Conservation (phyloP, 179 eudicot genomes). For the Spinacia oleracea region DNA sequence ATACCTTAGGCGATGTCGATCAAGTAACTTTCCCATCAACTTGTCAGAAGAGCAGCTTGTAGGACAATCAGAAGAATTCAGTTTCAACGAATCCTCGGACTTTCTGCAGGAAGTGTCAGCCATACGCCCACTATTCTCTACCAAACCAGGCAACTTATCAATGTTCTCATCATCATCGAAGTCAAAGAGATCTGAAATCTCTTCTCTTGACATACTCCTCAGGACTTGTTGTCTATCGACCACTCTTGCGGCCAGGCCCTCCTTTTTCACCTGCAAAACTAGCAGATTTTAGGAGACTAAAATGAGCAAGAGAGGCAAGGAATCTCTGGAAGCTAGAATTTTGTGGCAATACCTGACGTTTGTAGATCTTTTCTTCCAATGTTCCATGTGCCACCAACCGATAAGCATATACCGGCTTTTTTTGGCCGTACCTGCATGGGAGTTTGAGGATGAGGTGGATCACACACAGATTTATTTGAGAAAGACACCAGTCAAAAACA, state of each 20-base stretch:
- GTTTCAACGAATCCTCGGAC: constrained; percentile 39
- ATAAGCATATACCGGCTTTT: constrained; percentile 94
- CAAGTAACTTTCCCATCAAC: constrained; percentile 66
- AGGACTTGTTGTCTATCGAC: constrained; percentile 95
- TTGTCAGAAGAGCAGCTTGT: constrained; percentile 69
- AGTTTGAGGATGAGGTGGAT: neutral
- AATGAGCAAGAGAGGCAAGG: neutral
- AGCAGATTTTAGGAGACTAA: constrained; percentile 15
- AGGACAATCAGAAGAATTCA: constrained; percentile 47
- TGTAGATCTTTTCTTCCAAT: constrained; percentile 95
- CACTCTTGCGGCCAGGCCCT: constrained; percentile 97
- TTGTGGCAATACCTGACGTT: constrained; percentile 77
- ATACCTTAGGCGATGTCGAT: constrained; percentile 79
- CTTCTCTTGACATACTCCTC: constrained; percentile 94
- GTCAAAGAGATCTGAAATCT: constrained; percentile 85
- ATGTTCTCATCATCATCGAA: constrained; percentile 80
- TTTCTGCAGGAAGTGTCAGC: constrained; percentile 31
- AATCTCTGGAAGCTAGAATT: neutral
- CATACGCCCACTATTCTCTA: constrained; percentile 35
- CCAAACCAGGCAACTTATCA: constrained; percentile 41
- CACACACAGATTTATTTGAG: neutral
- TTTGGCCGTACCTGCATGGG: constrained; percentile 86
- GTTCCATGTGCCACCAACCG: constrained; percentile 92
- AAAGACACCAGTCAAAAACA: neutral
- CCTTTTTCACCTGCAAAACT: constrained; percentile 81